Evolutionary conservation across 257 asterid genomes (phyloP).

Genomic region (Scutellaria minor): DNA sequence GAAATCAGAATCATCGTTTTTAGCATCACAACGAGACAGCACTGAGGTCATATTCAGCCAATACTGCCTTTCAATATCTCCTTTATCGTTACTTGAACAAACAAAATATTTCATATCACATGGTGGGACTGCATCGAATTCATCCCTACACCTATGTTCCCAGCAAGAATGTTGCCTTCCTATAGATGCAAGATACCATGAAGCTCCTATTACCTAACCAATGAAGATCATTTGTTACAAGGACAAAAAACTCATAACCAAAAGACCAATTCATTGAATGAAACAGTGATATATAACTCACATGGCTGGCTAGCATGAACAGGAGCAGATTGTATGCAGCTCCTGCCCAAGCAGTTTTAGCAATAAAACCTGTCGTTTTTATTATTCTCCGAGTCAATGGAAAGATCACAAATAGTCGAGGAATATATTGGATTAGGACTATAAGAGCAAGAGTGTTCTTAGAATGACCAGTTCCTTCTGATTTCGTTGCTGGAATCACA

Average conservation of each 20-base stretch:
- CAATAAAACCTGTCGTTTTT: constrained; percentile 85
- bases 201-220: constrained; percentile 78
- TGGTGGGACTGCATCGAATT: constrained; percentile 48
- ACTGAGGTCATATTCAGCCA: constrained; percentile 75
- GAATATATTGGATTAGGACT: constrained; percentile 86
- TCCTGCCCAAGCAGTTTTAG: constrained; percentile 98
- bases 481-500: constrained; percentile 76
- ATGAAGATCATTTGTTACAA: background rate
- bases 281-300: constrained; percentile 34
- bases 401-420: constrained; percentile 73
- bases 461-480: constrained; percentile 65
- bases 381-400: constrained; percentile 79
- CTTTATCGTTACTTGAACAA: constrained; percentile 39
- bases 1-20: constrained; percentile 73
- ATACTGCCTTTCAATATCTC: constrained; percentile 38
- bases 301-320: constrained; percentile 90
- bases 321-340: constrained; percentile 95
- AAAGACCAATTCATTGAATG: background rate
- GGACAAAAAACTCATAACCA: background rate
- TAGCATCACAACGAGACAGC: constrained; percentile 67
- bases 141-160: constrained; percentile 59
- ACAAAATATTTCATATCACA: constrained; percentile 64
- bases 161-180: constrained; percentile 91
- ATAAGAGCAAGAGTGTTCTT: constrained; percentile 88
- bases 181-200: constrained; percentile 92